phyloP scores from a whole-genome alignment of 2,329 filamentous ascomycete genomes.

The Exophiala viscosa region DNA sequence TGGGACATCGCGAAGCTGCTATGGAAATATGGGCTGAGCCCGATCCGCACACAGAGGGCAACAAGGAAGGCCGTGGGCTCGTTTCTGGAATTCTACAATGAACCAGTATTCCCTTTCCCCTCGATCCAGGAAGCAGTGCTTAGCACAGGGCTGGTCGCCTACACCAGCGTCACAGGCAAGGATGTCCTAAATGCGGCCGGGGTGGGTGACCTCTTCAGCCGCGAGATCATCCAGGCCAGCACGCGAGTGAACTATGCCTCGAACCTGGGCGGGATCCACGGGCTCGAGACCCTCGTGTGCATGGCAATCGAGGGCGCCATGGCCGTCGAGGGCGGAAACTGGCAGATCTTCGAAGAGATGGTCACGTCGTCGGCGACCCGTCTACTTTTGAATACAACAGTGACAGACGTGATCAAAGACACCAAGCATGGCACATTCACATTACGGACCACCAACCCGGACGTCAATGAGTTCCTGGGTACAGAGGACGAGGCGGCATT shows the following conservation, averaged over 20 bases:
- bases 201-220: conserved; percentile 64
- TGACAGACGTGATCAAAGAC: conserved; percentile 57
- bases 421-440: conserved; percentile 37
- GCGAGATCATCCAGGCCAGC: conserved; percentile 82
- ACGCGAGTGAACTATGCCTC: conserved; percentile 94
- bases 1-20: conserved; percentile 76
- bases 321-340: conserved; percentile 79
- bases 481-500: conserved; percentile 44
- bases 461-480: conserved; percentile 18
- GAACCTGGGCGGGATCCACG: conserved; percentile 81
- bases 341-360: conserved; percentile 89
- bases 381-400: conserved; percentile 63
- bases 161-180: conserved; percentile 68
- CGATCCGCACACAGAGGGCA: conserved; percentile 67
- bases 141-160: conserved; percentile 62
- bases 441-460: conserved; percentile 31
- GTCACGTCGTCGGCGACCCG: conserved; percentile 60
- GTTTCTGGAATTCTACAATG: conserved; percentile 77
- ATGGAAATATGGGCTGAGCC: conserved; percentile 80
- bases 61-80: conserved; percentile 67
- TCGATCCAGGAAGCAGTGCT: conserved; percentile 67
- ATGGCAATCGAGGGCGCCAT: conserved; percentile 85
- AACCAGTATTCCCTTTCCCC: conserved; percentile 77
- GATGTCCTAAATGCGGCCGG: conserved; percentile 67
- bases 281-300: conserved; percentile 84